Conservation (phyloP, 176 grass and related monocot genomes). For the Aegilops sharonensis region DNA sequence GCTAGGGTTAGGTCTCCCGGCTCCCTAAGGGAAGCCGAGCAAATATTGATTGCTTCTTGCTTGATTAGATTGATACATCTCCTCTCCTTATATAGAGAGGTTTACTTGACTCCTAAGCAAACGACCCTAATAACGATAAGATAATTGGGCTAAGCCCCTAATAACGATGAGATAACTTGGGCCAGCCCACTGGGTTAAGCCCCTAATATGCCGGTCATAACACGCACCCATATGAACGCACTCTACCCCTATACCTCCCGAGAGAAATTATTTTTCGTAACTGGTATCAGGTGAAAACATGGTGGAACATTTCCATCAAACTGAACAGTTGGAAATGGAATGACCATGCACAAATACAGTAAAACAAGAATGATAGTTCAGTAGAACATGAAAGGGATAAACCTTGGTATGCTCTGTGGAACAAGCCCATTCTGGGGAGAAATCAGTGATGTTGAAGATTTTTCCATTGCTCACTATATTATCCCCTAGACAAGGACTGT, state of each 20-base stretch:
- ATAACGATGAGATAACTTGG: too few species aligned
- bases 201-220: not conserved
- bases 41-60: too few species aligned
- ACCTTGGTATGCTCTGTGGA: conserved; percentile 82
- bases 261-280: not conserved
- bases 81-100: too few species aligned
- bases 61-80: too few species aligned
- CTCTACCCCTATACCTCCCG: not conserved
- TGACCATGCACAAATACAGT: not conserved
- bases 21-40: too few species aligned
- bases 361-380: conserved; percentile 14
- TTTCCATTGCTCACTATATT: conserved; percentile 24
- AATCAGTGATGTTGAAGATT: conserved; percentile 72
- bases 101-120: too few species aligned
- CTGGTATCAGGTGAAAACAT: conserved; percentile 14
- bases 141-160: too few species aligned
- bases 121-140: too few species aligned
- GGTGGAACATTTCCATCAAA: not conserved
- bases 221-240: not conserved
- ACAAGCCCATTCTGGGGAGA: conserved; percentile 88
- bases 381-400: conserved; percentile 18
- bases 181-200: too few species aligned
- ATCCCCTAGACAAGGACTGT: conserved; percentile 38
- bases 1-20: too few species aligned
- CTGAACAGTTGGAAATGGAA: not conserved